Conservation (phyloP, 2,329 filamentous ascomycete genomes). For the Clonostachys chloroleuca region DNA sequence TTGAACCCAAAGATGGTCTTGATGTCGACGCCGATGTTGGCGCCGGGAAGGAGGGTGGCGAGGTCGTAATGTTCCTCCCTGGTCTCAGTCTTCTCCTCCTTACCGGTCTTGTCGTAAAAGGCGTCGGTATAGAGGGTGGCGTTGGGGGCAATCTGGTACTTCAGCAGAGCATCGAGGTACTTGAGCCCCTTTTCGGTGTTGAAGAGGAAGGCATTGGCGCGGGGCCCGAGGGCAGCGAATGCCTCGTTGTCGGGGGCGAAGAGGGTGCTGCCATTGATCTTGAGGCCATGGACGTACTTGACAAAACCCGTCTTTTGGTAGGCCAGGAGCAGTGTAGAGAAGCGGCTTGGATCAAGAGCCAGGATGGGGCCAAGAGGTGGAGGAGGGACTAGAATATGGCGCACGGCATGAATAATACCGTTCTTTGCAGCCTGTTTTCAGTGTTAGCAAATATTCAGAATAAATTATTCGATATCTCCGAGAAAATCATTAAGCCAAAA, state of each 20-base stretch:
- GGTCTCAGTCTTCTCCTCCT: conserved; percentile 13
- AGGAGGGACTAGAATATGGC: conserved; percentile 73
- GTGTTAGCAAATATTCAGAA: neutral
- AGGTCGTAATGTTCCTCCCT: conserved; percentile 59
- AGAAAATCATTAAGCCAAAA: neutral
- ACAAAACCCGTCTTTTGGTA: conserved; percentile 70
- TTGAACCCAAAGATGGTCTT: conserved; percentile 63
- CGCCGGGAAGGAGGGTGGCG: conserved; percentile 64
- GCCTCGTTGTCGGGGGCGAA: conserved; percentile 80
- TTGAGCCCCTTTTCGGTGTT: conserved; percentile 64
- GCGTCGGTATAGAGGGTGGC: conserved; percentile 81
- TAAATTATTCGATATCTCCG: neutral
- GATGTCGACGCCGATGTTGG: conserved; percentile 68
- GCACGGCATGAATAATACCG: conserved; percentile 75
- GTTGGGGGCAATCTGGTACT: conserved; percentile 74
- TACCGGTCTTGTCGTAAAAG: conserved; percentile 50
- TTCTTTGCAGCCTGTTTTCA: conserved; percentile 61
- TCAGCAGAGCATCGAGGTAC: conserved; percentile 72
- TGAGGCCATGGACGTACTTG: conserved; percentile 50
- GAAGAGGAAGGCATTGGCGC: conserved; percentile 82
- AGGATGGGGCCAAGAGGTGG: conserved; percentile 49
- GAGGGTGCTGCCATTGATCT: conserved; percentile 62
- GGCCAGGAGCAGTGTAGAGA: conserved; percentile 75
- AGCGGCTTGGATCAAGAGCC: conserved; percentile 66
- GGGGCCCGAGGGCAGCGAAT: conserved; percentile 70